Percentiles rank a stretch among this genome's conserved stretches.
Evolutionary conservation across 73 alveolate species (phyloP).

Genomic region (Breviolum minutum): DNA sequence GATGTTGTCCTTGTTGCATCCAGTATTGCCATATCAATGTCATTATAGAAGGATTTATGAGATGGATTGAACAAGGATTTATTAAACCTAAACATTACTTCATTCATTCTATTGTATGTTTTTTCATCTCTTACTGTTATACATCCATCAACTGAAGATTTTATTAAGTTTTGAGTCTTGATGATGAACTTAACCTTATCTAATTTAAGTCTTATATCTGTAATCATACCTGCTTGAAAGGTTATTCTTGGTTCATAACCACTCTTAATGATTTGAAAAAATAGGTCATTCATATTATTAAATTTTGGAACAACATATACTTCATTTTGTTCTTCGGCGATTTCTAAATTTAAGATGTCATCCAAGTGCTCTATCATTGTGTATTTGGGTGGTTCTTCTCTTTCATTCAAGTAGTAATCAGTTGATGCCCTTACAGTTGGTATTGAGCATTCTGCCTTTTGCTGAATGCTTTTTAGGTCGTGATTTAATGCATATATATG

Average conservation of each 20-base stretch:
- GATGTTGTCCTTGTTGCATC: background rate
- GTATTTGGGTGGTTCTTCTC: slow-evolving; percentile 19
- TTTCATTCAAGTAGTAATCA: slow-evolving; percentile 34
- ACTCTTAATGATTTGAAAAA: background rate
- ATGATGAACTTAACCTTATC: background rate
- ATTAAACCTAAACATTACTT: slow-evolving; percentile 11
- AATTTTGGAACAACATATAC: background rate
- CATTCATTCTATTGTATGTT: slow-evolving; percentile 28
- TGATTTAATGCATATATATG: slow-evolving; percentile 24
- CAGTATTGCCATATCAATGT: background rate
- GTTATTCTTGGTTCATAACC: slow-evolving; percentile 29
- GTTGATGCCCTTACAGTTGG: background rate
- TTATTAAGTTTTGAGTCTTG: background rate
- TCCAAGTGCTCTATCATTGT: background rate
- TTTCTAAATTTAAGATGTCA: background rate
- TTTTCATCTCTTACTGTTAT: slow-evolving; percentile 26
- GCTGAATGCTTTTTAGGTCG: background rate
- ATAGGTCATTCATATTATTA: background rate
- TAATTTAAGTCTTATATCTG: background rate
- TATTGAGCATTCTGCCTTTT: background rate
- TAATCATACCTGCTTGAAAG: slow-evolving; percentile 4
- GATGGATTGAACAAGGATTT: background rate
- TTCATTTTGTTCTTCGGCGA: background rate
- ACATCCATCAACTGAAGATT: slow-evolving; percentile 22
- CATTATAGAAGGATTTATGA: slow-evolving; percentile 18